Percentiles rank a stretch among this genome's conserved stretches.
phyloP scores from a whole-genome alignment of 1,284 basidiomycete genomes.

The Cystobasidium slooffiae region DNA sequence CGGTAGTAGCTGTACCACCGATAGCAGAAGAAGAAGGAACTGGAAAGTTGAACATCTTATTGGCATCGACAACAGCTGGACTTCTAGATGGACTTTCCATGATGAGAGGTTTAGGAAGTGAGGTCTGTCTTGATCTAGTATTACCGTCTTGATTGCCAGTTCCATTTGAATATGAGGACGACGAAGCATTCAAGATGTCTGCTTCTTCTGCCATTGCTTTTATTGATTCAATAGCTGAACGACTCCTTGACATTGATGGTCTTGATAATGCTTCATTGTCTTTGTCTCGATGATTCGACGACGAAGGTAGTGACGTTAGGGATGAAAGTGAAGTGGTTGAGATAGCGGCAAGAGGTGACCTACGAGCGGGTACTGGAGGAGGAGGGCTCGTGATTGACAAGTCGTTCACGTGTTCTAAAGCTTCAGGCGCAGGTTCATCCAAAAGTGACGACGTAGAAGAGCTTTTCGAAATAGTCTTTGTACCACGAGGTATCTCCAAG shows the following conservation, averaged over 20 bases:
- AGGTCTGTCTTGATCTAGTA: conserved; percentile 7
- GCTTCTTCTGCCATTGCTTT: conserved; percentile 25
- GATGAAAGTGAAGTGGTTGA: no score
- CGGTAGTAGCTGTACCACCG: not conserved
- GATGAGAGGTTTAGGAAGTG: conserved; percentile 27
- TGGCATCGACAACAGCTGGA: conserved; percentile 26
- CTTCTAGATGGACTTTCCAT: conserved; percentile 40
- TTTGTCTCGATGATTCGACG: no score
- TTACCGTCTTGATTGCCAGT: not conserved
- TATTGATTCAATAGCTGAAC: conserved; percentile 23
- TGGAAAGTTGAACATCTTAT: conserved; percentile 22
- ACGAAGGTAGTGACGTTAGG: no score
- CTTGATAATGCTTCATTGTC: not conserved
- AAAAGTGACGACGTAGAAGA: conserved; percentile 3
- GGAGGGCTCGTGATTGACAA: conserved; percentile 7
- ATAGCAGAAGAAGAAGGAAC: not conserved
- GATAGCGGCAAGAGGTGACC: no score
- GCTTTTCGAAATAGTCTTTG: not conserved
- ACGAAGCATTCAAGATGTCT: not conserved
- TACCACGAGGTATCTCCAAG: not conserved
- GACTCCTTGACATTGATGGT: conserved; percentile 1
- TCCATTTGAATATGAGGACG: not conserved
- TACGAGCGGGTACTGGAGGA: not conserved
- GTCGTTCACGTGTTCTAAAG: not conserved
- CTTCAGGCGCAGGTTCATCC: not conserved